A percentile compares a stretch with the other conserved stretches of the same genome.
These are phyloP conservation scores for Aureobasidium sp. DNA, from an alignment of 2,329 filamentous ascomycete species.

Conservation along the genomic window DNA sequence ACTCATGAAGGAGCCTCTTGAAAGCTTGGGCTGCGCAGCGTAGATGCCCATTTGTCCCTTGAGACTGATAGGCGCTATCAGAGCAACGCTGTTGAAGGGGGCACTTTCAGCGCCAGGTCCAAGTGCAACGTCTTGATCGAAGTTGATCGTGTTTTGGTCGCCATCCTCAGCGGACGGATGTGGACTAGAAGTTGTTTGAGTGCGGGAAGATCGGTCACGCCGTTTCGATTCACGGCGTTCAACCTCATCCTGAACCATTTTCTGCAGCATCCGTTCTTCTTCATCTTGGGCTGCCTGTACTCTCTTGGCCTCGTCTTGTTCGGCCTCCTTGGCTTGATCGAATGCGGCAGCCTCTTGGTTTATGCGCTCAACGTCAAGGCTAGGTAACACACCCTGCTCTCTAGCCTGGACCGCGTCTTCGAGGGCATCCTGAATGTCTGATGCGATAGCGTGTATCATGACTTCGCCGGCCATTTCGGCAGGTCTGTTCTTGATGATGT, in stretches of 20 bases:
- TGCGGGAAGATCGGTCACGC: slow-evolving; percentile 3
- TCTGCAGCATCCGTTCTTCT: slow-evolving; percentile 62
- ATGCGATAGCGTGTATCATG: slow-evolving; percentile 58
- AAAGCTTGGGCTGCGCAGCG: not conserved
- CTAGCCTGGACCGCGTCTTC: slow-evolving; percentile 79
- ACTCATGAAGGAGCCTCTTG: not conserved
- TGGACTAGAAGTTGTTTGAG: not conserved
- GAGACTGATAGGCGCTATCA: slow-evolving; percentile 1
- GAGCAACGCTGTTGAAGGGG: slow-evolving; percentile 14
- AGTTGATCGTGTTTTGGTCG: slow-evolving; percentile 5
- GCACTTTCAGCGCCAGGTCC: slow-evolving; percentile 19
- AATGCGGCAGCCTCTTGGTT: slow-evolving; percentile 69
- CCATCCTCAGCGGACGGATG: not conserved
- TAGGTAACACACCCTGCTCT: slow-evolving; percentile 68
- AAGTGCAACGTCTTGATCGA: slow-evolving; percentile 27
- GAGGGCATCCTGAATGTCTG: slow-evolving; percentile 60
- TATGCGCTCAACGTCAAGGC: slow-evolving; percentile 81
- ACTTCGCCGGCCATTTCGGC: slow-evolving; percentile 57
- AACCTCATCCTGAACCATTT: slow-evolving; percentile 67
- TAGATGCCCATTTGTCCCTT: slow-evolving; percentile 6
- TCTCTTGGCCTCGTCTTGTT: slow-evolving; percentile 34
- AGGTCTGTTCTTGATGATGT: slow-evolving; percentile 62
- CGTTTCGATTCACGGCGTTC: slow-evolving; percentile 51
- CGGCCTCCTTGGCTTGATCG: slow-evolving; percentile 45
- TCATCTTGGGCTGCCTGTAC: slow-evolving; percentile 44